Conservation (phyloP, 1,139 yeast genomes). For the Geotrichum bryndzae region DNA sequence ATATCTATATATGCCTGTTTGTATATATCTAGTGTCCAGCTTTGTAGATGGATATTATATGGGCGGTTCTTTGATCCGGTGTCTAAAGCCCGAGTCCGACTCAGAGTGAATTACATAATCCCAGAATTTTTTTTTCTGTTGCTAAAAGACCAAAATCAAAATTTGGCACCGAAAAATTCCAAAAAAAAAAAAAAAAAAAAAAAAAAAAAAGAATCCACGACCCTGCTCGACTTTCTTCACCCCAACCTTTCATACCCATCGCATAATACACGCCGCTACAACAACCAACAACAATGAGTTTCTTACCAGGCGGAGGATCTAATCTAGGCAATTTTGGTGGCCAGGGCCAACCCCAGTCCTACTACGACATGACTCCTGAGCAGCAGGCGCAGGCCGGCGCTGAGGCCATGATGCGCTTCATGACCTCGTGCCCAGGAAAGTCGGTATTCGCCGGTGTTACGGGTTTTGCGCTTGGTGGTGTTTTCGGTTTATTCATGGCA, state of each 20-base stretch:
- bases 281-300: constrained; percentile 13
- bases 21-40: background rate
- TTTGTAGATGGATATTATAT: background rate
- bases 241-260: background rate
- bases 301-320: constrained; percentile 17
- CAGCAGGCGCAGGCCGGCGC: constrained; percentile 94
- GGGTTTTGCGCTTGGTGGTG: constrained; percentile 93
- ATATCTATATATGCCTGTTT: too few relatives aligned
- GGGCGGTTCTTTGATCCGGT: background rate
- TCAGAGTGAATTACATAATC: background rate
- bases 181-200: background rate
- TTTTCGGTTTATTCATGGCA: constrained; percentile 95
- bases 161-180: background rate
- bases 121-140: background rate
- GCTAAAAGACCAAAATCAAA: background rate
- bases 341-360: constrained; percentile 32
- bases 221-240: background rate
- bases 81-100: background rate
- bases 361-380: constrained; percentile 74
- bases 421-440: constrained; percentile 95
- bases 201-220: background rate
- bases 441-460: constrained; percentile 87
- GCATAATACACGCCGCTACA: background rate
- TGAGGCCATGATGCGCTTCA: constrained; percentile 68
- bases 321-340: constrained; percentile 9